Evolutionary conservation across 2,329 filamentous ascomycete genomes (phyloP).

Genomic region (Fusarium protoensiforme): DNA sequence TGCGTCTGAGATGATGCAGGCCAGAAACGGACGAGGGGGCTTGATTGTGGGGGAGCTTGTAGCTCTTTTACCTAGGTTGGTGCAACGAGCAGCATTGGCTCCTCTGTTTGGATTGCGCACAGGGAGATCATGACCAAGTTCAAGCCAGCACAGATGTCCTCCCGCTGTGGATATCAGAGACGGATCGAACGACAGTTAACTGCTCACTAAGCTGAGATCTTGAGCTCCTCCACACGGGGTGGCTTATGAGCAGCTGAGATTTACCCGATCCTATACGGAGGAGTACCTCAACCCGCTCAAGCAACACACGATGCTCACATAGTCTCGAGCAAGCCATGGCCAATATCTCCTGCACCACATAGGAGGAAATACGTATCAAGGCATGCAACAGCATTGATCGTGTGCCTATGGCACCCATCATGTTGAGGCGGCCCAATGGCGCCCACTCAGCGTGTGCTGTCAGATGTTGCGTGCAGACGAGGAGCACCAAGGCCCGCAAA

Average conservation of each 20-base stretch:
- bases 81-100: slow-evolving; percentile 20
- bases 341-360: background rate
- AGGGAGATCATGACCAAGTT: slow-evolving; percentile 10
- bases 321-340: slow-evolving; percentile 2
- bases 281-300: background rate
- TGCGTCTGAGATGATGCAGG: slow-evolving; percentile 35
- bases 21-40: slow-evolving; percentile 6
- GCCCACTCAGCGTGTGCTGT: slow-evolving; percentile 11
- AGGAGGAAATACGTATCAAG: background rate
- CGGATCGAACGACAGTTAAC: background rate
- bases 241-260: background rate
- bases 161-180: slow-evolving; percentile 23
- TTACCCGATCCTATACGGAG: background rate
- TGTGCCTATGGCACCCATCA: slow-evolving; percentile 12
- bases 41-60: slow-evolving; percentile 24
- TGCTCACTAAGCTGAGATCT: background rate
- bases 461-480: slow-evolving; percentile 13
- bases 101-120: slow-evolving; percentile 18
- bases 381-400: slow-evolving; percentile 9
- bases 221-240: slow-evolving; percentile 11
- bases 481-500: slow-evolving; percentile 34
- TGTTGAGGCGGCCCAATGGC: slow-evolving; percentile 29
- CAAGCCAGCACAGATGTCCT: background rate
- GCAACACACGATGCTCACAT: slow-evolving; percentile 9
- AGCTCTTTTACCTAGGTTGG: slow-evolving; percentile 12